A percentile compares a stretch with the other conserved stretches of the same genome.
Conservation (phyloP, 108 stramenopile genomes). For the Cyclotella baltica region DNA sequence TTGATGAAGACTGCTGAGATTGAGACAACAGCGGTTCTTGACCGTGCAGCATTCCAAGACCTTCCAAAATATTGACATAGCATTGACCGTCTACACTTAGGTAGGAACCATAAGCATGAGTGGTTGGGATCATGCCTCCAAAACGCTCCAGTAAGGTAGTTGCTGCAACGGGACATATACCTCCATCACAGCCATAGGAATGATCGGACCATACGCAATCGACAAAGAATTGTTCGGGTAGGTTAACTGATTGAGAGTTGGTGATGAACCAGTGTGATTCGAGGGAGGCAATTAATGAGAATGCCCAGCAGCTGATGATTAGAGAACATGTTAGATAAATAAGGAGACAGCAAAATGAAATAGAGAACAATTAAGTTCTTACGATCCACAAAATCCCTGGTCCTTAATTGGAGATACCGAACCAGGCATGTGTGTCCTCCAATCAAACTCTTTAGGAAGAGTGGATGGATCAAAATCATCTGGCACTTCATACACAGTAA, state of each 20-base stretch:
- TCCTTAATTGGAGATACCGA: slow-evolving; percentile 69
- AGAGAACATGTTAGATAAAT: not conserved
- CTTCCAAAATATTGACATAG: slow-evolving; percentile 37
- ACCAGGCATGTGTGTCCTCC: slow-evolving; percentile 37
- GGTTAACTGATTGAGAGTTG: slow-evolving; percentile 20
- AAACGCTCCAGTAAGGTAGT: slow-evolving; percentile 12
- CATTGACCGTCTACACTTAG: slow-evolving; percentile 35
- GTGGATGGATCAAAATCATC: slow-evolving; percentile 37
- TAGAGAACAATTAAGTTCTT: too few species aligned
- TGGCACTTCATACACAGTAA: slow-evolving; percentile 30
- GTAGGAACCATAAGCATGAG: slow-evolving; percentile 33
- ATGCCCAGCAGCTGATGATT: slow-evolving; percentile 61
- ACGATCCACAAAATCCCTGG: slow-evolving; percentile 70
- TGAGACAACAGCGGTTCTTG: not conserved
- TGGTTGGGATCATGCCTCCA: slow-evolving; percentile 26
- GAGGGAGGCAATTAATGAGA: slow-evolving; percentile 48
- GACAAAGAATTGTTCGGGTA: slow-evolving; percentile 41
- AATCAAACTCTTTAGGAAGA: slow-evolving; percentile 39
- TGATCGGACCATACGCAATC: slow-evolving; percentile 35
- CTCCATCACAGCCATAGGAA: slow-evolving; percentile 28
- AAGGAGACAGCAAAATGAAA: not conserved
- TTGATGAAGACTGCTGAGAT: not conserved
- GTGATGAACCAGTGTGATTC: slow-evolving; percentile 43
- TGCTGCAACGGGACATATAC: slow-evolving; percentile 15
- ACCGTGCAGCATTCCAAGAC: slow-evolving; percentile 22